A percentile compares a stretch with the other conserved stretches of the same genome.
phyloP scores from a whole-genome alignment of 2,329 filamentous ascomycete species.

The Trichophyton schoenleinii region DNA sequence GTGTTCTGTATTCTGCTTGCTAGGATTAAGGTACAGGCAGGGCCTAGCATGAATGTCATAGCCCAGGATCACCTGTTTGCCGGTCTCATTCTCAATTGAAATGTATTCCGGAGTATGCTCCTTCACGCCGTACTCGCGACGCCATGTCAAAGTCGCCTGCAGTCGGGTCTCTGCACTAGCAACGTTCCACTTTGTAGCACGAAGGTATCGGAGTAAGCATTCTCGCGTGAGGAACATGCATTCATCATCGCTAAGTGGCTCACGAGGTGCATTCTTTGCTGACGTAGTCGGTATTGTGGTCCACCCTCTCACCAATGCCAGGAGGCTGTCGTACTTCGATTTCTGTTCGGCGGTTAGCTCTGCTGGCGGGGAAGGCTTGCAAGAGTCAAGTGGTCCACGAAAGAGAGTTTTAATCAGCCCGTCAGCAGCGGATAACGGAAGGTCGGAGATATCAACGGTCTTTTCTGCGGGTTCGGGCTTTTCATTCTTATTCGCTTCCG shows the following conservation, averaged over 20 bases:
- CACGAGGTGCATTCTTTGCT: slow-evolving; percentile 44
- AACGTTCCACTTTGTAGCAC: slow-evolving; percentile 82
- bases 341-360: slow-evolving; percentile 64
- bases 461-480: neutral
- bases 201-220: slow-evolving; percentile 82
- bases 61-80: slow-evolving; percentile 82
- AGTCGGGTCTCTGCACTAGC: slow-evolving; percentile 67
- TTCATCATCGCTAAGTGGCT: slow-evolving; percentile 64
- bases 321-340: slow-evolving; percentile 65
- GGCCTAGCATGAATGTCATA: slow-evolving; percentile 78
- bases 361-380: slow-evolving; percentile 44
- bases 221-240: slow-evolving; percentile 84
- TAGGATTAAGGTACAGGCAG: slow-evolving; percentile 81
- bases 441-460: slow-evolving; percentile 10
- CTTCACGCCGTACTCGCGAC: slow-evolving; percentile 75
- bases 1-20: slow-evolving; percentile 80
- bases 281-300: slow-evolving; percentile 53
- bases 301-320: slow-evolving; percentile 60
- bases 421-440: slow-evolving; percentile 28
- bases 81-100: slow-evolving; percentile 86
- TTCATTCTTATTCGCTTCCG: neutral
- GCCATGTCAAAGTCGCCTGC: slow-evolving; percentile 70
- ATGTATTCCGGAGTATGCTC: slow-evolving; percentile 69
- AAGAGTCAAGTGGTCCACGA: slow-evolving; percentile 42
- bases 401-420: slow-evolving; percentile 46